Conservation (phyloP, 352 stramenopile genomes). For the Halophytophthora batemanensis region DNA sequence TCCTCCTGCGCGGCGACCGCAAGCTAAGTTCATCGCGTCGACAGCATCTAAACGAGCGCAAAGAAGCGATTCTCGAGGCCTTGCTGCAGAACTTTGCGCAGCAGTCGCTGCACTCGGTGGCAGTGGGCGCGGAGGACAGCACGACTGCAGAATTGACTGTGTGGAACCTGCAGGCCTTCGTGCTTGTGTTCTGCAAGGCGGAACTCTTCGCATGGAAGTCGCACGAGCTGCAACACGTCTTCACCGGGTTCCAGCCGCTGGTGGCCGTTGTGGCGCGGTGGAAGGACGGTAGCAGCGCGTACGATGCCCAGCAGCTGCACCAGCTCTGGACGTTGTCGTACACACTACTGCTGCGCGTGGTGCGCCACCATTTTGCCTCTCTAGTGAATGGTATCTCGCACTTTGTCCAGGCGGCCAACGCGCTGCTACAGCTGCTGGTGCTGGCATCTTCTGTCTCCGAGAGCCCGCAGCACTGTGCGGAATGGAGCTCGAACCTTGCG, state of each 20-base stretch:
- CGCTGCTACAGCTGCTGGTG: slow-evolving; percentile 66
- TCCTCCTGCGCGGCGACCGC: slow-evolving; percentile 57
- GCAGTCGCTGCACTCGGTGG: slow-evolving; percentile 24
- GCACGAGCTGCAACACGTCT: slow-evolving; percentile 65
- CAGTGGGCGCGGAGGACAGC: neutral
- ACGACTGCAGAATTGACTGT: slow-evolving; percentile 25
- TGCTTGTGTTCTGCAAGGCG: slow-evolving; percentile 68
- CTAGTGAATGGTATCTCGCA: slow-evolving; percentile 63
- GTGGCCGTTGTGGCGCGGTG: slow-evolving; percentile 23
- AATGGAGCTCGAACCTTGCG: slow-evolving; percentile 84
- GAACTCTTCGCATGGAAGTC: slow-evolving; percentile 81
- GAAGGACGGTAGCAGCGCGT: slow-evolving; percentile 16
- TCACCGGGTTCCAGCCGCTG: slow-evolving; percentile 66
- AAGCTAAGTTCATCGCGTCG: slow-evolving; percentile 54
- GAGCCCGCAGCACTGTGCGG: slow-evolving; percentile 23
- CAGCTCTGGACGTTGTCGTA: slow-evolving; percentile 79
- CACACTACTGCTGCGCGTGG: slow-evolving; percentile 66
- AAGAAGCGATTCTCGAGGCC: slow-evolving; percentile 41
- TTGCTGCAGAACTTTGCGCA: slow-evolving; percentile 47
- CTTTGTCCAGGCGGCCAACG: slow-evolving; percentile 64
- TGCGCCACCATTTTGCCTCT: slow-evolving; percentile 74
- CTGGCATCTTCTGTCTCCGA: slow-evolving; percentile 17
- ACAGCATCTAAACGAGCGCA: slow-evolving; percentile 45
- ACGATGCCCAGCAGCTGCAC: slow-evolving; percentile 44
- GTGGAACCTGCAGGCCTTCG: slow-evolving; percentile 61